Conservation (phyloP, 768 basidiomycete species). For the Auriculariales sp. region DNA sequence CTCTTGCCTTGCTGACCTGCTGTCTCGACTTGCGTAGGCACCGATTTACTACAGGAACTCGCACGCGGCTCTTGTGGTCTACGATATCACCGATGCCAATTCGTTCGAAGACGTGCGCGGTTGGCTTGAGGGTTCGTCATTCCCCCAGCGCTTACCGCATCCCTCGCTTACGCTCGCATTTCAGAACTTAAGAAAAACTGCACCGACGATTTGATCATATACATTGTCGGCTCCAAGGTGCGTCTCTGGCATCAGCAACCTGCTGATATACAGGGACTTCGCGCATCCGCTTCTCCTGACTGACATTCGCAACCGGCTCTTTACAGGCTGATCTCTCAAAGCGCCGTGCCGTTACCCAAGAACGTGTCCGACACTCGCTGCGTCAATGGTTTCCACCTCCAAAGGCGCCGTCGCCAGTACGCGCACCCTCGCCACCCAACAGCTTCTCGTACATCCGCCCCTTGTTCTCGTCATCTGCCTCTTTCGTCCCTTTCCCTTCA, state of each 20-base stretch:
- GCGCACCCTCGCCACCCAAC: slow-evolving; percentile 44
- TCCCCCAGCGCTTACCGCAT: background rate
- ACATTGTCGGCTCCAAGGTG: slow-evolving; percentile 81
- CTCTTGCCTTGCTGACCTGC: slow-evolving; percentile 3
- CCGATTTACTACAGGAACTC: slow-evolving; percentile 96
- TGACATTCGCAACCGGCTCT: too few species aligned
- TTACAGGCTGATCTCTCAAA: slow-evolving; percentile 47
- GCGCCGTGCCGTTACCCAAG: slow-evolving; percentile 63
- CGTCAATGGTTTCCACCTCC: slow-evolving; percentile 84
- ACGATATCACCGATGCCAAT: slow-evolving; percentile 84
- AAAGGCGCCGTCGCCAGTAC: slow-evolving; percentile 47
- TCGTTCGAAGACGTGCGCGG: slow-evolving; percentile 84
- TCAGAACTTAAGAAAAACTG: slow-evolving; percentile 85
- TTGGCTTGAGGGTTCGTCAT: slow-evolving; percentile 64
- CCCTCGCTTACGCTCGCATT: slow-evolving; percentile 8
- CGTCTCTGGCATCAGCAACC: slow-evolving; percentile 11
- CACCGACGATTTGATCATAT: slow-evolving; percentile 76
- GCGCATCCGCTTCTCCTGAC: too few species aligned
- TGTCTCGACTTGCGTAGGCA: slow-evolving; percentile 34
- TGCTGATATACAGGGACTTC: too few species aligned
- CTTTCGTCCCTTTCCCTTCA: slow-evolving; percentile 37
- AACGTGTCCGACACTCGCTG: slow-evolving; percentile 69
- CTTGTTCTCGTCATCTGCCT: slow-evolving; percentile 59
- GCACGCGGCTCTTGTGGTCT: slow-evolving; percentile 84
- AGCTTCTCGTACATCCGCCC: slow-evolving; percentile 67